Evolutionary conservation across 208 protist genomes (phyloP), one percentile per base, ranked within the genome.

Genomic region (Acanthamoeba culbertsoni): DNA sequence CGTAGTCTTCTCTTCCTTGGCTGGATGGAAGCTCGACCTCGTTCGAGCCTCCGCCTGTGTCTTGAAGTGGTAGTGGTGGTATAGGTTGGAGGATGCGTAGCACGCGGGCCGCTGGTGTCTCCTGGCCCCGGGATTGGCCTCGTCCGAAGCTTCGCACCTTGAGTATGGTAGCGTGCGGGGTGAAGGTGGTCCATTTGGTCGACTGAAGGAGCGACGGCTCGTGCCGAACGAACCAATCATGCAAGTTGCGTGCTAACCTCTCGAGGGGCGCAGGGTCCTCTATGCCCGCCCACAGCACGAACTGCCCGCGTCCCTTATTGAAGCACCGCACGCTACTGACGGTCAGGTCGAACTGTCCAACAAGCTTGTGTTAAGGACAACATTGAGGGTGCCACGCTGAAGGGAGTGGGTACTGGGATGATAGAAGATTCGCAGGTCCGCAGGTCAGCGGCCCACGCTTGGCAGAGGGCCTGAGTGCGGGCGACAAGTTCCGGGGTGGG

Each of bases 231-330:
- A 79, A 79, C 68, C 68, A 79, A 7, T 12, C 37, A 28, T 79
- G 68, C 68, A 79, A 26, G 31, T 51, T 28, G 16, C 68, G 40
- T 79, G 71, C 71, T 26, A 82, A 28, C 10, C 71, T 35, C 31
- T 82, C 71, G 43, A 82, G 71, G 18, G 71, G 71, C 1, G 5
- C 18, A 8, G 71, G 71, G 6, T 82, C 71, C 37, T n/a, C 42
- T 35, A 82, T 51, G 35, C 23, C 71, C 20, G 71, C 71, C 71
- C 71, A 82, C 71, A 82, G 40, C 71, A 82, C 71, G 40, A 82
- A 82, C 43, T 82, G 71, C 0, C 71, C 71, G 18, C 71, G 71
- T 8, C 37, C 71, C 31, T 82, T 82, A 42, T 82, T 51, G 43
- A 82, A 82, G 71, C 71, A 82, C 18, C 71, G 71, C 28, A 82